Evolutionary conservation across 441 rosid species (phyloP), one percentile per base, ranked within the genome.

Genomic region (Mallotus japonicus): DNA sequence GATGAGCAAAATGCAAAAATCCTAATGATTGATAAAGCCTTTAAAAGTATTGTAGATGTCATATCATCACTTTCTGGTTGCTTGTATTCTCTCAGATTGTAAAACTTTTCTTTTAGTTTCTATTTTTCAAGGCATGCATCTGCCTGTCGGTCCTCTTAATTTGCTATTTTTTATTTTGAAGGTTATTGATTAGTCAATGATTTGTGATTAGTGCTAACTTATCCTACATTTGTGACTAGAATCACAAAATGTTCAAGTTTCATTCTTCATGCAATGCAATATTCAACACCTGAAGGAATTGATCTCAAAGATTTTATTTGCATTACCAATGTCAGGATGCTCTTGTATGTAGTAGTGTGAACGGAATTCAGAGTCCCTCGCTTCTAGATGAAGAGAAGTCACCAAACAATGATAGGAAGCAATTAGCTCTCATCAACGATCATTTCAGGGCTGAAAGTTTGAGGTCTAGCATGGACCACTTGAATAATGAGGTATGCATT

Each of bases 391-490:
- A 76, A 79, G 81, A 81, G 75, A 85, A 66, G 70, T 79, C 66
- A 20, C 77, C 79, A 70, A 72, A 78, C 8, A 68, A 75, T 76
- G 90, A 86, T 77, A 81, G 65, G 56, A 87, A 85, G 73, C 86
- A 87, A 72, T 77, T 86, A 70, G 84, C 87, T 76, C 75, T 86
- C 70, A 70, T 83, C 78, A 89, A 85, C 57, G 90, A 85, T 72
- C 87, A 71, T 19, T 85, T 90, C 73, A 90, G 89, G 85, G 88
- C 85, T 57, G 82, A 87, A 81, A 86, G 87, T 75, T 82, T 95
- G 69, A 85, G 81, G 85, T 91, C 90, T 62, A 93, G 98, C 88
- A 85, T 95, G 93, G 98, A 93, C 81, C 90, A 86, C 80, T 83
- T 95, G 66, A 93, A 84, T 78, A 81, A 80, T 80, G 99, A 93